Conservation (phyloP, 805 yeast species). For the Kazachstania africana region DNA sequence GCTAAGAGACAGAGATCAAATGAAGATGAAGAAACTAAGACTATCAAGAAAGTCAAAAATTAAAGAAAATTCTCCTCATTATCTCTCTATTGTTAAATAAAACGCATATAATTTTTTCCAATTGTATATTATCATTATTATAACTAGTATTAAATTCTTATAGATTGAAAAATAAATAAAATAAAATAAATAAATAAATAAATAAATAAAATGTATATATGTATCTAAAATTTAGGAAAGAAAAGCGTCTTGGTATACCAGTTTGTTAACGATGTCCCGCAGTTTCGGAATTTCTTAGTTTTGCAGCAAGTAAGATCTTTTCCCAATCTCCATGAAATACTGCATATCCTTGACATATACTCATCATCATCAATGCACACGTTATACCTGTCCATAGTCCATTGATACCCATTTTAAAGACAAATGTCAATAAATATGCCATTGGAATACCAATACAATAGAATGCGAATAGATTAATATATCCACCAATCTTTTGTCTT, state of each 20-base stretch:
- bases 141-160: too few relatives aligned
- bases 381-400: conserved; percentile 55
- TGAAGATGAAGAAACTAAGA: conserved; percentile 2
- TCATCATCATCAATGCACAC: conserved; percentile 24
- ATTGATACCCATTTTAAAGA: conserved; percentile 35
- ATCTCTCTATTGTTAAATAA: neutral
- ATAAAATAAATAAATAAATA: too few relatives aligned
- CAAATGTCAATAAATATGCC: conserved; percentile 42
- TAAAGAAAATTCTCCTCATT: too few relatives aligned
- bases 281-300: conserved; percentile 18
- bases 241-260: too few relatives aligned
- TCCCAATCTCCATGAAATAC: conserved; percentile 26
- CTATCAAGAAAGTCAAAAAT: conserved; percentile 15
- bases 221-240: neutral
- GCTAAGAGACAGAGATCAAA: conserved; percentile 24
- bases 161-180: neutral
- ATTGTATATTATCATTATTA: too few relatives aligned
- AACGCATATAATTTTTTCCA: too few relatives aligned
- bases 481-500: conserved; percentile 30
- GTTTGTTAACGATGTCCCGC: too few relatives aligned
- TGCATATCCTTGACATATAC: conserved; percentile 25
- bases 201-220: too few relatives aligned
- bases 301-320: conserved; percentile 20
- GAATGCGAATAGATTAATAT: conserved; percentile 25
- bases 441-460: conserved; percentile 52